Evolutionary conservation across 2,329 filamentous ascomycete species (phyloP).

Genomic region (Sclerotinia borealis): DNA sequence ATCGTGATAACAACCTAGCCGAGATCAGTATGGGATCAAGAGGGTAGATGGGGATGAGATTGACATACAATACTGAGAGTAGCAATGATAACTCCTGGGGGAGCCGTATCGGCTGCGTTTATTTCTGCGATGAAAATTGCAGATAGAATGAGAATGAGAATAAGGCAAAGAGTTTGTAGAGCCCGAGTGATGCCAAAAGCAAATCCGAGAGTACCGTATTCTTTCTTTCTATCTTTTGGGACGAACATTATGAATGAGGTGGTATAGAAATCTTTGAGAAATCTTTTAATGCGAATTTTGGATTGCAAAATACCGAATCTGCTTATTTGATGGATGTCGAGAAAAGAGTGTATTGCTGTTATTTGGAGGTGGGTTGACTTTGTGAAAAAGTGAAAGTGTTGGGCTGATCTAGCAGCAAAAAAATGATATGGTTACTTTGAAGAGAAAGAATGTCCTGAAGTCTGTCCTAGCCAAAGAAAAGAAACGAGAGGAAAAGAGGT

Average conservation of each 20-base stretch:
- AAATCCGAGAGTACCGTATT: conserved; percentile 62
- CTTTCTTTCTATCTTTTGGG: conserved; percentile 14
- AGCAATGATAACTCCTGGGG: conserved; percentile 68
- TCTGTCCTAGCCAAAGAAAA: conserved; percentile 18
- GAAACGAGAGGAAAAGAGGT: conserved; percentile 17
- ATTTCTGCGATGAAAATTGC: conserved; percentile 79
- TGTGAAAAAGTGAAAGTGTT: conserved; percentile 14
- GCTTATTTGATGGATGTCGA: not conserved
- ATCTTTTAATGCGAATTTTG: not conserved
- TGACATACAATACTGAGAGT: conserved; percentile 71
- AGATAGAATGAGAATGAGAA: conserved; percentile 72
- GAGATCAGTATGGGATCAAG: not conserved
- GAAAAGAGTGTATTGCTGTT: not conserved
- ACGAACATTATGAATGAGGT: conserved; percentile 12
- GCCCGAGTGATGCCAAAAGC: conserved; percentile 70
- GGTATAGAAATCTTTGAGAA: not conserved
- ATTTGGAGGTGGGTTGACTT: not conserved
- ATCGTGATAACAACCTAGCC: conserved; percentile 41
- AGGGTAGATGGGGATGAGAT: not conserved
- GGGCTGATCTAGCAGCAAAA: conserved; percentile 28
- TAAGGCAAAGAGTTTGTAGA: conserved; percentile 64
- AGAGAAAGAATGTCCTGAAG: conserved; percentile 29
- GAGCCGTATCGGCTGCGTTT: conserved; percentile 55
- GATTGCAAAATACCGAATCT: not conserved
- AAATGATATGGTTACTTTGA: conserved; percentile 25